Conservation (phyloP, 1,139 yeast genomes). For the Scheffersomyces lignicola region DNA sequence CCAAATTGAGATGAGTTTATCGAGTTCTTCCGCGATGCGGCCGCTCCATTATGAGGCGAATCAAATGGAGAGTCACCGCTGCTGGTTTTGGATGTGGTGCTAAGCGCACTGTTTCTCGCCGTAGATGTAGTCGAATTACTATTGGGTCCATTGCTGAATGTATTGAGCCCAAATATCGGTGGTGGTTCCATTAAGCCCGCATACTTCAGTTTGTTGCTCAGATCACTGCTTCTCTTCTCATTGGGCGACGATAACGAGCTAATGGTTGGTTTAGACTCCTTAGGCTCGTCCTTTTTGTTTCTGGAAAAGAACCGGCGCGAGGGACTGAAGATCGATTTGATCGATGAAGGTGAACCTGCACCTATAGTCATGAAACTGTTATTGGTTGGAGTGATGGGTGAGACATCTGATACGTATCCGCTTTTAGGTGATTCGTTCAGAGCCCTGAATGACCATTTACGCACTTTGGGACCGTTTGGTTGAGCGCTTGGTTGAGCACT, state of each 20-base stretch:
- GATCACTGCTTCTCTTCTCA: conserved; percentile 3
- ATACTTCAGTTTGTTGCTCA: conserved; percentile 14
- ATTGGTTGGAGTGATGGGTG: conserved; percentile 20
- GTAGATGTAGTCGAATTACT: conserved; percentile 1
- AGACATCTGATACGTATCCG: neutral
- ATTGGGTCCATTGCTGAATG: conserved; percentile 4
- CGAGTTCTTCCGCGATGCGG: conserved; percentile 25
- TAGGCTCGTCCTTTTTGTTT: conserved; percentile 14
- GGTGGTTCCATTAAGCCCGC: conserved; percentile 40
- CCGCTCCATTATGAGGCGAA: neutral
- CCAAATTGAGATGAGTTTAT: conserved; percentile 16
- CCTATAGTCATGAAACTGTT: conserved; percentile 30
- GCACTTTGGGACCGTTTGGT: neutral
- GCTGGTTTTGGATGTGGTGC: neutral
- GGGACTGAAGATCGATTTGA: conserved; percentile 34
- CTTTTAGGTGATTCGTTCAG: conserved; percentile 1
- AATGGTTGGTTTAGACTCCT: conserved; percentile 29
- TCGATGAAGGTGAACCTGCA: conserved; percentile 35
- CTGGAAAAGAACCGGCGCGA: conserved; percentile 29
- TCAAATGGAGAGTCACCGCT: conserved; percentile 1
- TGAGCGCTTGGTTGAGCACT: conserved; percentile 2
- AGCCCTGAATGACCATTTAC: neutral
- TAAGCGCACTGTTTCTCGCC: conserved; percentile 4
- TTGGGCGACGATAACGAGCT: conserved; percentile 33
- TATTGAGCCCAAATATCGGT: conserved; percentile 25